Percentiles rank a stretch among this genome's conserved stretches.
Conservation (phyloP, 768 basidiomycete species). For the Suillus cothurnatus region DNA sequence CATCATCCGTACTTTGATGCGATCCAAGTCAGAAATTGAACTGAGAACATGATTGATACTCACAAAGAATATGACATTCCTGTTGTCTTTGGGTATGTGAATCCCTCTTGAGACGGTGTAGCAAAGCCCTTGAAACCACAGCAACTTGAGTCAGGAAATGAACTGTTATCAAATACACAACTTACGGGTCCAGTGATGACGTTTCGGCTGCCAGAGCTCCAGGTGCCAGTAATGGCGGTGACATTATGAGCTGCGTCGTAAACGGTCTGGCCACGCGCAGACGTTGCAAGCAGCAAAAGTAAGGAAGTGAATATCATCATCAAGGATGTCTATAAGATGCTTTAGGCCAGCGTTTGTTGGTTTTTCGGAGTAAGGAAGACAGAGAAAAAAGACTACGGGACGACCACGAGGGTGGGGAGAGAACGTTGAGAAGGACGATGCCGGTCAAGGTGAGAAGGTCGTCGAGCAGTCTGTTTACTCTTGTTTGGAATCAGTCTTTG, state of each 20-base stretch:
- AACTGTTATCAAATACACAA: slow-evolving; percentile 21
- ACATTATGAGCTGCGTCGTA: slow-evolving; percentile 60
- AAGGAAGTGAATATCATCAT: slow-evolving; percentile 26
- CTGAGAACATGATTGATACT: slow-evolving; percentile 26
- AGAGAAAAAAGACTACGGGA: slow-evolving; percentile 11
- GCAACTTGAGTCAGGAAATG: slow-evolving; percentile 10
- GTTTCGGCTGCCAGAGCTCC: slow-evolving; percentile 76
- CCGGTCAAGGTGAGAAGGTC: slow-evolving; percentile 34
- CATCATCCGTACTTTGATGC: slow-evolving; percentile 58
- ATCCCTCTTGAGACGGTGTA: slow-evolving; percentile 78
- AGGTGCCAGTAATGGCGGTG: slow-evolving; percentile 76
- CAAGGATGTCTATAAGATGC: slow-evolving; percentile 8
- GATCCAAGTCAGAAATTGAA: slow-evolving; percentile 8
- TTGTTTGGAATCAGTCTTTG: slow-evolving; percentile 23
- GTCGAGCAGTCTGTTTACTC: slow-evolving; percentile 21
- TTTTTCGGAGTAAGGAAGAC: slow-evolving; percentile 1
- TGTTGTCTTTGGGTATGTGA: slow-evolving; percentile 82
- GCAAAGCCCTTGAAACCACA: slow-evolving; percentile 67
- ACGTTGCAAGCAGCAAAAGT: slow-evolving; percentile 31
- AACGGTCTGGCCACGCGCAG: slow-evolving; percentile 40
- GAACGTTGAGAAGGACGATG: slow-evolving; percentile 32
- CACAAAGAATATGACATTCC: slow-evolving; percentile 92
- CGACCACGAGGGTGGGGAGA: slow-evolving; percentile 14
- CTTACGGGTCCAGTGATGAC: slow-evolving; percentile 85
- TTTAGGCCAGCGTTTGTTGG: not conserved